Evolutionary conservation across 768 basidiomycete genomes (phyloP), one percentile per base, ranked within the genome.

Genomic region (Podaxis sp.): DNA sequence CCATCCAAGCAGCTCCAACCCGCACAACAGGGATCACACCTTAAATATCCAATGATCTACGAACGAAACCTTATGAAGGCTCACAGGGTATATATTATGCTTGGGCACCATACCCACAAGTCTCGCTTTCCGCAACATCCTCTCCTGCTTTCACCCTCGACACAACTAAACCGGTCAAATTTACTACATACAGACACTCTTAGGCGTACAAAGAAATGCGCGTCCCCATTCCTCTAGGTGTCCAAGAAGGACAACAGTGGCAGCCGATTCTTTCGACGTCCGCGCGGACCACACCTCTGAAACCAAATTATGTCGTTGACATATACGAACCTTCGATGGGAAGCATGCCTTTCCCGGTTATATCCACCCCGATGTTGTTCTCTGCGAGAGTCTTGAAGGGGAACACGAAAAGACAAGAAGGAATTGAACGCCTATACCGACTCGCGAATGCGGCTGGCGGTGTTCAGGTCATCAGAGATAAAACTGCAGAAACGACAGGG

Each of bases 41-140:
- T 0, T 93, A 96, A 72, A 85, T 97, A 63, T 86, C 89, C 33
- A 96, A 97, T 72, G 95, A 96, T 67, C 82, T 96, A 24, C 84
- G 95, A 36, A 96, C 95, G 38, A 93, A 95, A 70, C 75, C 80
- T 1, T 85, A 80, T 67, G 75, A 79, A 9, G 74, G 71, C 17
- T 72, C 80, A 0, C 79, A 83, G 60, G 88, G 93, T 63, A 82
- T 96, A 40, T 89, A 77, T 70, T 94, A 88, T 70, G 75, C 82
- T 25, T 96, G 93, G 93, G 68, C 69, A 1, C 70, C 70, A 51
- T 66, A 66, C 52, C 47, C 65, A 33, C 47, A 55, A 22, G 17
- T 24, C 37, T n/a, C 37, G 36, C 24, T 27, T 33, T 33, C 57
- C 12, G 38, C 57, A 37, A 50, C 63, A 17, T 40, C 50, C n/a